phyloP scores from a whole-genome alignment of 2,329 filamentous ascomycete genomes.

The Nothophaeocryptopus gaeumannii region DNA sequence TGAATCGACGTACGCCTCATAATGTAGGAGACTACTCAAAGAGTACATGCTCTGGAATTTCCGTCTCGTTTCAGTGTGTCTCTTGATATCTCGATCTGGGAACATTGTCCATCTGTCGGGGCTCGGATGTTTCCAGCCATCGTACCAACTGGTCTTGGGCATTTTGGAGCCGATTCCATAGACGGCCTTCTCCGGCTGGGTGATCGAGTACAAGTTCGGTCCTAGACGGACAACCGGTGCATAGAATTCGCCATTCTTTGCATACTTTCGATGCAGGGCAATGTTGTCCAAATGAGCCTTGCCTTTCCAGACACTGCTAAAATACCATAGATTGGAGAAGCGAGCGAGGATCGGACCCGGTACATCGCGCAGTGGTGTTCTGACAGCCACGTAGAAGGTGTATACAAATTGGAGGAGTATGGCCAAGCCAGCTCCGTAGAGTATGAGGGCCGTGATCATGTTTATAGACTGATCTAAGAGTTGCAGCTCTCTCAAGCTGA shows the following conservation, averaged over 20 bases:
- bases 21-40: constrained; percentile 23
- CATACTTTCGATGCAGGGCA: constrained; percentile 21
- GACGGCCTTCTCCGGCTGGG: constrained; percentile 18
- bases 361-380: constrained; percentile 17
- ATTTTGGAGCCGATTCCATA: constrained; percentile 24
- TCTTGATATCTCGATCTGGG: constrained; percentile 18
- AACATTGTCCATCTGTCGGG: constrained; percentile 20
- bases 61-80: constrained; percentile 20
- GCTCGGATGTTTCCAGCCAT: constrained; percentile 15
- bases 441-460: not conserved
- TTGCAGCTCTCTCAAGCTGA: too few species aligned
- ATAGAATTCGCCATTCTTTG: constrained; percentile 16
- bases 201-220: constrained; percentile 24
- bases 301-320: constrained; percentile 21
- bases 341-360: constrained; percentile 24
- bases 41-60: constrained; percentile 26
- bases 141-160: constrained; percentile 26
- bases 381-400: constrained; percentile 1
- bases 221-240: constrained; percentile 24
- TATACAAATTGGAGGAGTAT: not conserved
- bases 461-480: not conserved
- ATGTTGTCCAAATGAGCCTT: constrained; percentile 25
- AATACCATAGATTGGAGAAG: constrained; percentile 25
- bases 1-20: constrained; percentile 24
- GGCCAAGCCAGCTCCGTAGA: constrained; percentile 4